Evolutionary conservation across 225 moss, liverwort and hornwort species (phyloP), one percentile per base, ranked within the genome.

Genomic region (Marchantia paleacea): DNA sequence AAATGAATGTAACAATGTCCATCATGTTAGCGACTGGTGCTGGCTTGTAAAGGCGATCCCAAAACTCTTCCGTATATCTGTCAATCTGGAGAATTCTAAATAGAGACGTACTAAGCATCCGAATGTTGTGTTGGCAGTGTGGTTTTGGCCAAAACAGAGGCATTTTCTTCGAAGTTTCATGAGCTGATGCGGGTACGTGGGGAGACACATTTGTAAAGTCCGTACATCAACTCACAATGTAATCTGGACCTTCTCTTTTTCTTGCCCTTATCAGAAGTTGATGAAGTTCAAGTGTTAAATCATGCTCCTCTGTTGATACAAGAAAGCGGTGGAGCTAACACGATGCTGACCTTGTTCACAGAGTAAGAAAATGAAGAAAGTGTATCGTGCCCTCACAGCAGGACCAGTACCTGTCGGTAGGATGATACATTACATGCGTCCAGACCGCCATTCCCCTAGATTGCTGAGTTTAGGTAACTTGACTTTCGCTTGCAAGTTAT

Each of bases 141-240:
- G 76, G 94, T 99, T 72, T 87, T 92, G 25, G 95, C 95, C 15
- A 99, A 99, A 83, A 91, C 91, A 11, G 92, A 63, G 79, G 88
- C 90, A 68, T 99, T 95, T 80, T 85, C 92, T 64, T 93, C 99
- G 16, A 92, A 94, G 64, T 99, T 99, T 81, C 95, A 95, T 78
- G 85, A 83, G 88, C 87, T 95, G 75, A 83, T 99, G 52, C 86
- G 95, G 90, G 97, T 97, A 70, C 64, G 87, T 63, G 11, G 47
- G 25, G 15, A 39, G 47, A 2, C 67, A 5, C 19, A 9, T 1
- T 19, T 57, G 4, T 57, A 0, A 57, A 57, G 57, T 57, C 57
- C 57, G 13, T 39, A 9, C 30, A 39, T 48, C 47, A 16, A 20
- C 20, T 7, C 13, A 16, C 48, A 19, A 9, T 0, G 0, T 39